phyloP scores from a whole-genome alignment of 495 filamentous ascomycete genomes.

The Penicillium samsonianum region DNA sequence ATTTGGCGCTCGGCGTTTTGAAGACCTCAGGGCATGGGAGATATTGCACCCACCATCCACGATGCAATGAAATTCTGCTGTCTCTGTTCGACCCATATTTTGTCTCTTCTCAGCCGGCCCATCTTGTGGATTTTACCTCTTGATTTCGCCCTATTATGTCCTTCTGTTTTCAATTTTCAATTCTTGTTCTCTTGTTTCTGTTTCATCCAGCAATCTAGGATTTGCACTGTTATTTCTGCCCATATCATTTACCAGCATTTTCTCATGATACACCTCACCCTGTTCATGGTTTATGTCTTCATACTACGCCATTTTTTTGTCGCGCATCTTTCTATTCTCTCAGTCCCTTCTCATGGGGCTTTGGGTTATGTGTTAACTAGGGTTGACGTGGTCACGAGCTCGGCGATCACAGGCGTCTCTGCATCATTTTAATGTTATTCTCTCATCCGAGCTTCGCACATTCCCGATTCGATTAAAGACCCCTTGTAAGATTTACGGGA shows the following conservation, averaged over 20 bases:
- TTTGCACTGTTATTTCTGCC: not conserved
- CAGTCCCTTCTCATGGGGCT: not conserved
- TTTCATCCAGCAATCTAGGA: not conserved
- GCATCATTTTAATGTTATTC: too few species aligned
- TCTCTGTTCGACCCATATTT: conserved; percentile 2
- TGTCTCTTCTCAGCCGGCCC: conserved; percentile 1
- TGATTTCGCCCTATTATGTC: not conserved
- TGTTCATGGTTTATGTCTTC: not conserved
- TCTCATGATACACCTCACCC: not conserved
- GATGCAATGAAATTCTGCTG: conserved; percentile 11
- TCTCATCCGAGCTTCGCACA: too few species aligned
- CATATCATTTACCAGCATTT: not conserved
- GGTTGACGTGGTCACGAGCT: not conserved
- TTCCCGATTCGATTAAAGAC: too few species aligned
- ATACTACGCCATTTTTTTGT: too few species aligned
- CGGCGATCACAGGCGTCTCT: too few species aligned
- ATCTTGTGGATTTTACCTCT: not conserved
- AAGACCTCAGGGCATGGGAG: conserved; percentile 16
- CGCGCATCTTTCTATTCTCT: not conserved
- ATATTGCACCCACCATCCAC: conserved; percentile 10
- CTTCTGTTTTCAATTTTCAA: not conserved
- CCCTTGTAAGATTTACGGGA: too few species aligned
- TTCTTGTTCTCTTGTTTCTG: not conserved
- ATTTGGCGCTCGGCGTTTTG: conserved; percentile 26
- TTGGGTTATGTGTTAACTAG: conserved; percentile 1